Percentiles rank a stretch among this genome's conserved stretches.
Conservation (phyloP, 2,329 filamentous ascomycete species). For the Sporothrix phasma region DNA sequence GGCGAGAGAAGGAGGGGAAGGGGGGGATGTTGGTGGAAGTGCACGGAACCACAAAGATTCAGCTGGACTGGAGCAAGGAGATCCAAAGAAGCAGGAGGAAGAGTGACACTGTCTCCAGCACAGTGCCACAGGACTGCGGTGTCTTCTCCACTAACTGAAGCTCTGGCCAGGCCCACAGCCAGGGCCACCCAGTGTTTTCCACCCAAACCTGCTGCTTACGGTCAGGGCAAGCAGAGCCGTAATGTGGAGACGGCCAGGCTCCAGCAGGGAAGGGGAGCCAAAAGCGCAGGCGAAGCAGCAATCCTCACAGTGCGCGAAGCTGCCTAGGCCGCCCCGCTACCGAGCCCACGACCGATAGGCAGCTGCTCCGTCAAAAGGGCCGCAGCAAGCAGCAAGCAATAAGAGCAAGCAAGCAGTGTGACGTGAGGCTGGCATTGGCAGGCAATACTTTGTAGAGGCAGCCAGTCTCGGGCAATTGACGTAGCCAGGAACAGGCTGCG, state of each 20-base stretch:
- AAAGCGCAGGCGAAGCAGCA: neutral
- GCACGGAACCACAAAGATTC: slow-evolving; percentile 23
- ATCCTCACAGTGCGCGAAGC: slow-evolving; percentile 10
- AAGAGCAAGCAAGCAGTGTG: neutral
- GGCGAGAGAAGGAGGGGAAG: neutral
- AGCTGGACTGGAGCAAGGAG: neutral
- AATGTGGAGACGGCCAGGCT: too few relatives aligned
- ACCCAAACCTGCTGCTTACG: neutral
- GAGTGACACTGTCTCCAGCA: neutral
- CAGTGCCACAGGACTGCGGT: neutral
- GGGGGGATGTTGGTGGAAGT: slow-evolving; percentile 18
- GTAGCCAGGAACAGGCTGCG: slow-evolving; percentile 3
- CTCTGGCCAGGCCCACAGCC: neutral
- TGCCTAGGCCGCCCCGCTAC: slow-evolving; percentile 4
- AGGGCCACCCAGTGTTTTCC: neutral
- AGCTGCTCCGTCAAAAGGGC: neutral
- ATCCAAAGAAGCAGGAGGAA: neutral
- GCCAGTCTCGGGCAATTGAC: neutral
- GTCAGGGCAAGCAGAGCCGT: neutral
- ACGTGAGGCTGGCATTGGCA: too few relatives aligned
- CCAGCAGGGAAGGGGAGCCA: neutral
- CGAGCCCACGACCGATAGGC: neutral
- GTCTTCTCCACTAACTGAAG: neutral
- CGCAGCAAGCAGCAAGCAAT: neutral
- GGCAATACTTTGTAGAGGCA: too few relatives aligned